These are phyloP conservation scores for Pulveroboletus frians DNA, from an alignment of 768 basidiomycete species.

Conservation along the genomic window DNA sequence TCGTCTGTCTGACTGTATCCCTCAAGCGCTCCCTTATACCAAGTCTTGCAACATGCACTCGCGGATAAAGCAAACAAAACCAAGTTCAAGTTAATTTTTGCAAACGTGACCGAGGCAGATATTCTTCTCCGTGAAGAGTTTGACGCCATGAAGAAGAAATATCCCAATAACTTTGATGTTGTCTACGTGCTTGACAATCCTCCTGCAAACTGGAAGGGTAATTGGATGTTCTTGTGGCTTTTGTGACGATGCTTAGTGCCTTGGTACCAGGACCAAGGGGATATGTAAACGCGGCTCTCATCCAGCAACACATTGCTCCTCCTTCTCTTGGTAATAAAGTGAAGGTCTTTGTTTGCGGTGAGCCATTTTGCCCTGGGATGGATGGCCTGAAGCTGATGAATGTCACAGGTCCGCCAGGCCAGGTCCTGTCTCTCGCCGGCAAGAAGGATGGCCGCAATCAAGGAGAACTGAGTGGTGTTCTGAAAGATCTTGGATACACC, in stretches of 20 bases:
- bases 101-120: slow-evolving; percentile 85
- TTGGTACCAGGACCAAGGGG: slow-evolving; percentile 54
- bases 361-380: slow-evolving; percentile 17
- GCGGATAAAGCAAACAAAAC: slow-evolving; percentile 79
- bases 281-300: slow-evolving; percentile 65
- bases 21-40: slow-evolving; percentile 75
- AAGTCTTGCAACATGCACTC: slow-evolving; percentile 71
- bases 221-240: slow-evolving; percentile 12
- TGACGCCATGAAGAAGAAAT: slow-evolving; percentile 60
- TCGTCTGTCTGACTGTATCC: background rate
- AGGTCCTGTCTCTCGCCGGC: slow-evolving; percentile 85
- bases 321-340: slow-evolving; percentile 67
- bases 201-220: slow-evolving; percentile 53
- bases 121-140: slow-evolving; percentile 82
- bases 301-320: slow-evolving; percentile 68
- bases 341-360: slow-evolving; percentile 88
- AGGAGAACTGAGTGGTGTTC: slow-evolving; percentile 73
- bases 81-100: slow-evolving; percentile 88
- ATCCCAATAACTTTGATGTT: slow-evolving; percentile 70
- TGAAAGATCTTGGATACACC: slow-evolving; percentile 84
- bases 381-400: background rate
- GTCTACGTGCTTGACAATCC: slow-evolving; percentile 86
- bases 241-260: slow-evolving; percentile 4
- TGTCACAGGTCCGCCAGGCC: slow-evolving; percentile 65
- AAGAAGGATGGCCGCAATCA: slow-evolving; percentile 87